phyloP scores from a whole-genome alignment of 176 grass and related monocot species.

The Bolboschoenus planiculmis region DNA sequence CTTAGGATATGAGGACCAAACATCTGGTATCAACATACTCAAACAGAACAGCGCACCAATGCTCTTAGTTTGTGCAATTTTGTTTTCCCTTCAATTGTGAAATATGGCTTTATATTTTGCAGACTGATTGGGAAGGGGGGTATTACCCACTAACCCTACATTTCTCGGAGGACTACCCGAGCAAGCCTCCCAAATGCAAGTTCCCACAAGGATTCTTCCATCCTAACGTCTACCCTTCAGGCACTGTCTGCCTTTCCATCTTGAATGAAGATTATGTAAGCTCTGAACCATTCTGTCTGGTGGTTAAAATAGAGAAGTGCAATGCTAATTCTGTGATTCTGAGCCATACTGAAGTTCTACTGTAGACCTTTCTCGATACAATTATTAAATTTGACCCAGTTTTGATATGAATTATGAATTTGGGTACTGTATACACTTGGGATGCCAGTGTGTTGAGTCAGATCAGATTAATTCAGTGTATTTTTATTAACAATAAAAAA shows the following conservation, averaged over 20 bases:
- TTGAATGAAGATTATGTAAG: conserved; percentile 50
- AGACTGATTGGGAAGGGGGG: conserved; percentile 96
- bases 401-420: neutral
- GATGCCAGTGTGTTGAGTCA: neutral
- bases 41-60: no score
- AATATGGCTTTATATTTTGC: conserved; percentile 24
- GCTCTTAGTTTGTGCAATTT: neutral
- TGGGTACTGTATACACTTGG: neutral
- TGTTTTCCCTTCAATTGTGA: neutral
- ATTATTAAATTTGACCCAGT: neutral
- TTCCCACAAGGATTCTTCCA: conserved; percentile 82
- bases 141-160: conserved; percentile 51
- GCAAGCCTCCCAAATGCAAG: conserved; percentile 54
- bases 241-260: conserved; percentile 73
- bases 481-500: neutral
- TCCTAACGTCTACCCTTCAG: conserved; percentile 60
- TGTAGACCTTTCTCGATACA: neutral
- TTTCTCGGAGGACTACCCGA: conserved; percentile 71
- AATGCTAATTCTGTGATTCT: neutral
- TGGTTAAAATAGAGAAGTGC: neutral
- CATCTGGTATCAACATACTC: no score
- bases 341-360: neutral
- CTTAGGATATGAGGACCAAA: no score
- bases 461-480: neutral
- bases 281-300: neutral